A percentile compares a stretch with the other conserved stretches of the same genome.
phyloP scores from a whole-genome alignment of 257 asterid species.

The Osmanthus fragrans region DNA sequence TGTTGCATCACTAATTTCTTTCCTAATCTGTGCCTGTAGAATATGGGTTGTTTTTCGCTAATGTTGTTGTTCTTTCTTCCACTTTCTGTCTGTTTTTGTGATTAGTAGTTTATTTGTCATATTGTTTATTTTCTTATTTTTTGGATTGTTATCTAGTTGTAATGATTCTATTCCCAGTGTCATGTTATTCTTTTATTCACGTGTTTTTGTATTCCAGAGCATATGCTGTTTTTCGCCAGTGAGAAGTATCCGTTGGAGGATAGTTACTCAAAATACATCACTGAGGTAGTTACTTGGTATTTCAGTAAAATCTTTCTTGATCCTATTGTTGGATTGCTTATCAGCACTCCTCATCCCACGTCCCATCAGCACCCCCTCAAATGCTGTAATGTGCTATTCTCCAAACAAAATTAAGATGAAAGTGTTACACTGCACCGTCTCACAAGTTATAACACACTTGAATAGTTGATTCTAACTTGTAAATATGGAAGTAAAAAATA shows the following conservation, averaged over 20 bases:
- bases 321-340: slow-evolving; percentile 16
- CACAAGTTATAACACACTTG: neutral
- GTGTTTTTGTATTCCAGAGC: slow-evolving; percentile 54
- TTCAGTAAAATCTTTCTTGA: slow-evolving; percentile 7
- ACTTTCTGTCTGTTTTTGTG: neutral
- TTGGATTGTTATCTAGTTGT: slow-evolving; percentile 10
- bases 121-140: neutral
- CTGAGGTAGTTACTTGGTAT: slow-evolving; percentile 55
- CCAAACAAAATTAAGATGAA: neutral
- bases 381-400: neutral
- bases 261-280: slow-evolving; percentile 86
- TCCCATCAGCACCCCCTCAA: too few species aligned
- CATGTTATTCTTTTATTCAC: slow-evolving; percentile 9
- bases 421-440: neutral
- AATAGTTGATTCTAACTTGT: neutral
- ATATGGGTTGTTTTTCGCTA: neutral
- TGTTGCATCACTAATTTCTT: slow-evolving; percentile 20
- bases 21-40: neutral
- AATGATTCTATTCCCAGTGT: slow-evolving; percentile 5
- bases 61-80: neutral
- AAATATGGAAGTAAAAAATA: neutral
- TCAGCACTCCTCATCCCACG: too few species aligned
- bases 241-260: slow-evolving; percentile 95
- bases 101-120: neutral
- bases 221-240: slow-evolving; percentile 97